Evolutionary conservation across 352 stramenopile genomes (phyloP), one percentile per base, ranked within the genome.

Genomic region (Globisporangium emineosum): DNA sequence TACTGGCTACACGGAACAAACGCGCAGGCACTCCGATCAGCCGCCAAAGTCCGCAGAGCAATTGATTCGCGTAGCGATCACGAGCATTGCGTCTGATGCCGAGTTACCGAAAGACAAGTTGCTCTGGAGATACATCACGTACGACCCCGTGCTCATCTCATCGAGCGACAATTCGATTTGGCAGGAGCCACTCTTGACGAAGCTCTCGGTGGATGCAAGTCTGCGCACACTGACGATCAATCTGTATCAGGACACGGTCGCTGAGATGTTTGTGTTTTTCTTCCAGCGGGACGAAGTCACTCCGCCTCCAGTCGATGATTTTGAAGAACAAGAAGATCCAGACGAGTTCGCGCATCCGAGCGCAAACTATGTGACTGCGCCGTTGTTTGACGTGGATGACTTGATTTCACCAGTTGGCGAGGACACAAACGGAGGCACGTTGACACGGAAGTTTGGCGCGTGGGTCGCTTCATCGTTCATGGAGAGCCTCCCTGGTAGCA

Each of bases 191-290:
- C 71, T 95, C 9, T 58, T 93, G 47, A 91, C 83, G 1, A 66
- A 70, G 9, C 65, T 94, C 15, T 94, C 87, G 6, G 64, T 93
- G 35, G 87, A 95, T 69, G 76, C 78, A 30, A 79, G 71, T 56
- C 75, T 95, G 21, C 73, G 77, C n/a, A 81, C 83, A 8, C 69
- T 95, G 6, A 86, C 76, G 17, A 74, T 95, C 57, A 83, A 94
- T 50, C 53, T 94, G 27, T 88, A 91, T 54, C 85, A 93, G 68
- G 80, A 92, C 40, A 89, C 83, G 8, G 76, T 94, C 35, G 69
- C 85, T 13, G 77, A 90, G 51, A 65, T 94, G 15, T 80, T 95
- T 30, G 59, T 91, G 3, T 95, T 95, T 60, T 93, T 95, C 47
- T 90, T 88, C 58, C 64, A 76, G 40, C 76, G 73, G 15, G 73